phyloP scores from a whole-genome alignment of 2,329 filamentous ascomycete genomes.

The Penicillium frequentans region DNA sequence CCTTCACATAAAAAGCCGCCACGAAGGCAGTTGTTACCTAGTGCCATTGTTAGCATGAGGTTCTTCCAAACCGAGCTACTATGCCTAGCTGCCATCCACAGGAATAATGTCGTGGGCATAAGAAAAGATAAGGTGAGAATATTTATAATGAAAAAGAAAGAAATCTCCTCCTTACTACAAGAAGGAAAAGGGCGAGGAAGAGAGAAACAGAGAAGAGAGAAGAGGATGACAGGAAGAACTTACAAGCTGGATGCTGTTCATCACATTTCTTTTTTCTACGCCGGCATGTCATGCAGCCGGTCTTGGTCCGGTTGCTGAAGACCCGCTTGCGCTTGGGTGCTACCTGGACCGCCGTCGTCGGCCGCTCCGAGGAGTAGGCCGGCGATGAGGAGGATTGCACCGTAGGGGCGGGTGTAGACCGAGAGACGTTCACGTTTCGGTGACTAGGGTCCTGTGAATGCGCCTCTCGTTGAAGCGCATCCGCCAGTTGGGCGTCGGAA shows the following conservation, averaged over 20 bases:
- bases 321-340: slow-evolving; percentile 50
- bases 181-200: neutral
- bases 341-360: slow-evolving; percentile 38
- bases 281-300: slow-evolving; percentile 51
- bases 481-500: slow-evolving; percentile 53
- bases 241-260: slow-evolving; percentile 88
- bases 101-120: neutral
- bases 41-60: neutral
- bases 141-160: neutral
- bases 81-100: neutral
- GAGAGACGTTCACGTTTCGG: slow-evolving; percentile 35
- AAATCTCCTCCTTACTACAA: neutral
- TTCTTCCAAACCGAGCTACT: neutral
- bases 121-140: neutral
- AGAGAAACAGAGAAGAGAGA: neutral
- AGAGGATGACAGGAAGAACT: slow-evolving; percentile 36
- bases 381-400: slow-evolving; percentile 36
- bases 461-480: slow-evolving; percentile 53
- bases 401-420: slow-evolving; percentile 35
- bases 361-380: slow-evolving; percentile 33
- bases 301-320: slow-evolving; percentile 95
- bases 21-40: slow-evolving; percentile 84
- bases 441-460: slow-evolving; percentile 38
- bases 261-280: slow-evolving; percentile 17
- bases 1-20: slow-evolving; percentile 90